Evolutionary conservation across 2,329 filamentous ascomycete genomes (phyloP), one percentile per base, ranked within the genome.

Genomic region (Capronia coronata): DNA sequence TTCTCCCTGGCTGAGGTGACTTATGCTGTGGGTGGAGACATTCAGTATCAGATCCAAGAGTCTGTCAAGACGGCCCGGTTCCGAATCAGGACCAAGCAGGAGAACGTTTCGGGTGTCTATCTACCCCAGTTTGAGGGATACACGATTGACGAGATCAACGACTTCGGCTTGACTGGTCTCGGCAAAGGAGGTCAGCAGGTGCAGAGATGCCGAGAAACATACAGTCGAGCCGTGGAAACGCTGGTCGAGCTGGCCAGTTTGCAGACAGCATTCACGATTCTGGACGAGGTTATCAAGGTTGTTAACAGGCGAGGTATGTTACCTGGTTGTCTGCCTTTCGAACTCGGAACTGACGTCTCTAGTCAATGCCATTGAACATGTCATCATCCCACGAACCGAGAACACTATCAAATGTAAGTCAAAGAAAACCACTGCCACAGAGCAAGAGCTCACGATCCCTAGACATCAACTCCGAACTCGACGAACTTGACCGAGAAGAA

Each of bases 261-360:
- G 10, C 61, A 84, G 80, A 98, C 93, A 57, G 93, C 93, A 4
- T 98, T 98, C 67, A 88, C 98, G 41, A 97, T 97, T 58, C 71
- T 98, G 53, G 93, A 98, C 67, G 93, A 98, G 70, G 93, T 98
- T 49, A 98, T 98, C 73, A 98, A 98, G 74, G 89, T 97, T 21
- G 93, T 98, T 48, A 98, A 98, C 68, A 82, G 93, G 64, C 84
- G 93, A 87, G 85, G 84, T 86, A 69, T 66, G 75, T 34, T 21
- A 18, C n/a, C 37, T 34, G 1, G 13, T 9, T 37, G 13, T 9
- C 19, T 8, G 14, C 7, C 8, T 18, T 38, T 21, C 11, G 22
- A 2, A 27, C 35, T 16, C 14, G 32, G 37, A 30, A 42, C 65
- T 68, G 61, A 67, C 53, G 19, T 37, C 8, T 41, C 39, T 51